Evolutionary conservation across 768 basidiomycete genomes (phyloP), one percentile per base, ranked within the genome.

Genomic region (Calocera viscosa): DNA sequence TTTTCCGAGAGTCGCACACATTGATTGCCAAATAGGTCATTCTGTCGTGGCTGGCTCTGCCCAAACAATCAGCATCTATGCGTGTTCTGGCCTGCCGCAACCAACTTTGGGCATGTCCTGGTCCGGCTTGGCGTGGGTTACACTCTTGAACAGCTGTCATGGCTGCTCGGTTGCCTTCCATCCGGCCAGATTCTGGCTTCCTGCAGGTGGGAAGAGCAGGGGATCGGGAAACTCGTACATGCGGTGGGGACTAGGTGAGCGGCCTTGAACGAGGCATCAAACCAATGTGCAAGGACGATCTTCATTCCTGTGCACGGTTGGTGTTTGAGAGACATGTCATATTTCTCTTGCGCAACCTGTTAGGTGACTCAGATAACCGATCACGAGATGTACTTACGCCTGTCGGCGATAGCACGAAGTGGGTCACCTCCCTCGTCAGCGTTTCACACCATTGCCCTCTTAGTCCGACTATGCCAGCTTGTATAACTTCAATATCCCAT

Each of bases 231-330:
- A 77, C 1, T 67, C 63, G 68, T 76, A 78, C 22, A 69, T 67
- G 19, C 70, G 71, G 68, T 65, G 5, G 72, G 73, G 30, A 76
- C 67, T 22, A 69, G 68, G 17, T 68, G 69, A 8, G 68, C 65
- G 24, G 72, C 63, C 22, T 71, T 71, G 64, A 75, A 53, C 63
- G 70, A 81, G 70, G 93, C 91, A 71, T 94, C 90, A 68, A 94
- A 94, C 93, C 94, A 96, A 69, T 94, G 90, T 0, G 93, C 93
- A 0, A 92, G 81, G n/a, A 96, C 72, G 11, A 92, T 78, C 64
- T 81, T 83, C 71, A 94, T 82, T 10, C 79, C 76, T 0, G 85
- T 86, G 60, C 81, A 76, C 1, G 82, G 75, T 64, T 84, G 81
- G 74, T 82, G 86, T 69, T 87, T 83, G 69, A 87, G 77, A 33